Conservation (phyloP, 2,329 filamentous ascomycete species). For the Aspergillus felis region DNA sequence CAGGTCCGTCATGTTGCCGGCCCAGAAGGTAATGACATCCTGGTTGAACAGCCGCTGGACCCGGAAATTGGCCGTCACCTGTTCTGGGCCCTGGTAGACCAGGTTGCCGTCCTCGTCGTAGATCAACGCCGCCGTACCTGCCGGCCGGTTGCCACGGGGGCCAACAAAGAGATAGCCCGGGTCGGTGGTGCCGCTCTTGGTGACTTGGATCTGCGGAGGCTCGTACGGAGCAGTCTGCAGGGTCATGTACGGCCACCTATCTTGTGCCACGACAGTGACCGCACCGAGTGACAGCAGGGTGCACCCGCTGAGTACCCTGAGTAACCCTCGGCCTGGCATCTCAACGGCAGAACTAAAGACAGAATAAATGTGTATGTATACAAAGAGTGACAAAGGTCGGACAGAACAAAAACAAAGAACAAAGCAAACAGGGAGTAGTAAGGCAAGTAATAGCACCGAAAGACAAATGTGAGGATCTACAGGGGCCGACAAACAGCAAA, state of each 20-base stretch:
- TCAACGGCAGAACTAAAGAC: not conserved
- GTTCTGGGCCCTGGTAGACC: slow-evolving; percentile 32
- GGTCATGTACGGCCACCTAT: slow-evolving; percentile 17
- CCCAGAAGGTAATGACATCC: slow-evolving; percentile 37
- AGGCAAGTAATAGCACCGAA: too few relatives aligned
- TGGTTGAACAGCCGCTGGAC: slow-evolving; percentile 31
- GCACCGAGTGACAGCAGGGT: slow-evolving; percentile 13
- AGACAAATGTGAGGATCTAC: not conserved
- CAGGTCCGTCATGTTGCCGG: slow-evolving; percentile 24
- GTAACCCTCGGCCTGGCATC: not conserved
- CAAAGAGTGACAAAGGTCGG: not conserved
- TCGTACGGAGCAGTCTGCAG: slow-evolving; percentile 12
- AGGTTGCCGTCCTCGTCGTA: slow-evolving; percentile 34
- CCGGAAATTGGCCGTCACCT: slow-evolving; percentile 31
- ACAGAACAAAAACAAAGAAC: not conserved
- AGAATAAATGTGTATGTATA: not conserved
- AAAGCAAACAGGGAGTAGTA: too few relatives aligned
- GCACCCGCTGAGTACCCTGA: slow-evolving; percentile 9
- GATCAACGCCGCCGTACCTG: slow-evolving; percentile 31
- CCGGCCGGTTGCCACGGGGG: slow-evolving; percentile 23
- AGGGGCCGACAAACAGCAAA: not conserved
- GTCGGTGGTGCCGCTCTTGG: slow-evolving; percentile 27
- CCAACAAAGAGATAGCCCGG: slow-evolving; percentile 34
- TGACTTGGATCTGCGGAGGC: slow-evolving; percentile 29
- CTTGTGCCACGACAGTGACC: slow-evolving; percentile 9